Evolutionary conservation across 1,284 basidiomycete genomes (phyloP), one percentile per base, ranked within the genome.

Genomic region (Trichosporon inkin): DNA sequence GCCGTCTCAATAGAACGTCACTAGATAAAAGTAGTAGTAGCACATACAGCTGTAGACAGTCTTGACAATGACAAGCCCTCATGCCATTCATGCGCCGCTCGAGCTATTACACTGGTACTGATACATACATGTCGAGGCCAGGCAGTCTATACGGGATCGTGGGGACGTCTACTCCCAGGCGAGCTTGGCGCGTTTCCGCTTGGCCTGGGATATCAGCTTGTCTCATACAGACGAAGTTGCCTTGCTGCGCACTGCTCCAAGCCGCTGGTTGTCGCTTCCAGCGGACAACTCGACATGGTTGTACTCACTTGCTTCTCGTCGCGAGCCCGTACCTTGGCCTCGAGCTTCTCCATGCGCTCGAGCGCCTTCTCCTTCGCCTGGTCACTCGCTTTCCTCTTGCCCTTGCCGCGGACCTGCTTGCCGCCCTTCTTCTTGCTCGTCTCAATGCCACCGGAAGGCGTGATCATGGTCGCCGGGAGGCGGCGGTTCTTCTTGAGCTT

Each of bases 401-500:
- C 68, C 39, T 70, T 68, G 35, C 51, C 38, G 47, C 61, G 59
- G 19, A 38, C 34, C 28, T 49, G 17, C 20, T 49, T 51, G 20
- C 16, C 8, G 37, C 66, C 62, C 11, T 57, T 60, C 62, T 72
- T 75, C 56, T 71, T 68, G 2, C 61, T 64, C 32, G 58, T 38
- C 60, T 71, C 65, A 28, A 76, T 62, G 3, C 61, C 44, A 10
- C 74, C 72, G 6, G 60, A 51, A 0, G 72, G 63, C n/a, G 68
- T 72, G 44, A 76, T 66, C 74, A 76, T 76, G n/a, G 74, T 76
- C 14, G 74, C 74, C 49, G 74, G 74, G 6, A 76, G 60, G 14
- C 74, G 67, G 47, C 68, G 59, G 65, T 76, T 75, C 56, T 74
- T 74, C 40, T 72, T 70, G 10, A 76, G 57, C 60, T 76, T 76